A percentile compares a stretch with the other conserved stretches of the same genome.
phyloP scores from a whole-genome alignment of 2,329 filamentous ascomycete genomes.

The Calonectria pauciramosa region DNA sequence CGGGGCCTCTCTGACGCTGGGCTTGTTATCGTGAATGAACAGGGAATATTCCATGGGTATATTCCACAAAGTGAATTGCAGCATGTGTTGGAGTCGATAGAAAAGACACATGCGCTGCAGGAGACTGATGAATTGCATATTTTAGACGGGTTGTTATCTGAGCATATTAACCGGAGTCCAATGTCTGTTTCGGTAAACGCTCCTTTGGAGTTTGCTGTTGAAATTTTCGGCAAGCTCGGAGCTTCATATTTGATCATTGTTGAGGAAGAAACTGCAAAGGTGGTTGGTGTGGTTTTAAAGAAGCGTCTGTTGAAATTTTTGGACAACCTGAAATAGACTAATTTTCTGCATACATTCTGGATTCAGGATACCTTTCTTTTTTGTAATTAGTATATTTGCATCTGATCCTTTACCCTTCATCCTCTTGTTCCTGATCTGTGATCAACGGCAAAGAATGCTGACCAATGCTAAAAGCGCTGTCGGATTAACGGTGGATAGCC shows the following conservation, averaged over 20 bases:
- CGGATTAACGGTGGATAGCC: too few species aligned
- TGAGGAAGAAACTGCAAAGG: constrained; percentile 23
- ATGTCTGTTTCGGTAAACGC: constrained; percentile 6
- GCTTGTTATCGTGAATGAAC: constrained; percentile 14
- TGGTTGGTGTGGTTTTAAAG: constrained; percentile 4
- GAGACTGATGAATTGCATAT: constrained; percentile 8
- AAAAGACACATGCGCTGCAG: neutral
- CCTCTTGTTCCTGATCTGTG: neutral
- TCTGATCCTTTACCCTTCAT: neutral
- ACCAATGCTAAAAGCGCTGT: neutral
- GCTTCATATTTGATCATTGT: constrained; percentile 11
- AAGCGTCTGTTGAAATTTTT: constrained; percentile 22
- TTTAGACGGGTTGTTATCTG: neutral
- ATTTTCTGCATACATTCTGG: neutral
- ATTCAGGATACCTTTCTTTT: neutral
- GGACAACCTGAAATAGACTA: neutral
- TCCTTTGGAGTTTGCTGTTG: constrained; percentile 31
- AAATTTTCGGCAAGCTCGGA: constrained; percentile 25
- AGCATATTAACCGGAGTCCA: constrained; percentile 13
- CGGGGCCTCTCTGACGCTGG: constrained; percentile 17
- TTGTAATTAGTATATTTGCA: neutral
- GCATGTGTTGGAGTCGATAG: neutral
- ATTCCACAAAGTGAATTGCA: constrained; percentile 18
- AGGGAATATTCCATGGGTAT: constrained; percentile 15
- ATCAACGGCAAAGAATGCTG: neutral